phyloP scores from a whole-genome alignment of 1,284 basidiomycete genomes.

The Naganishia sp. region DNA sequence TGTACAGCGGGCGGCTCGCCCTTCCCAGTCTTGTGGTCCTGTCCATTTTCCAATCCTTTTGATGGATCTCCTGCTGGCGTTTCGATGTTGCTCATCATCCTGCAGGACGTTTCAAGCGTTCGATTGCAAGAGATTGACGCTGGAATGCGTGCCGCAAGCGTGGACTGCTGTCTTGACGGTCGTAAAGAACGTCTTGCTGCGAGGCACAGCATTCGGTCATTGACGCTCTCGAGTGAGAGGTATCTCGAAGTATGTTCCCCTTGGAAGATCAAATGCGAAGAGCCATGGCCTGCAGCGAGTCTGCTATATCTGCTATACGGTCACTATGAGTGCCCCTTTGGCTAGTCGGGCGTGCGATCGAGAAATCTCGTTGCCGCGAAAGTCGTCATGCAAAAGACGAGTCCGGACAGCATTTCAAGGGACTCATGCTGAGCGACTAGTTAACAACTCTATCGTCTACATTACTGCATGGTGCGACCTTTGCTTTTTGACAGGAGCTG shows the following conservation, averaged over 20 bases:
- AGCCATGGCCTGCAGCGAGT: too few species aligned
- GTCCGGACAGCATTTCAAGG: too few species aligned
- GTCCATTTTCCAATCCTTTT: too few species aligned
- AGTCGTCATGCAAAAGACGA: too few species aligned
- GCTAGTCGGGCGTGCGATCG: too few species aligned
- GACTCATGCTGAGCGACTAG: not conserved
- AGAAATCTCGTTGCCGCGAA: too few species aligned
- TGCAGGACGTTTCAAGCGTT: not conserved
- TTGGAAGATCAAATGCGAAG: too few species aligned
- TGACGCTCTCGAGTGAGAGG: not conserved
- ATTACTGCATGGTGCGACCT: constrained; percentile 8
- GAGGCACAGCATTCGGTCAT: constrained; percentile 25
- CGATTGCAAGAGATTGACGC: not conserved
- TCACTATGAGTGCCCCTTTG: too few species aligned
- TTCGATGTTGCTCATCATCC: not conserved
- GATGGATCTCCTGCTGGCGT: too few species aligned
- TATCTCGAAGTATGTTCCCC: not conserved
- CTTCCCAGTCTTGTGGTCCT: too few species aligned
- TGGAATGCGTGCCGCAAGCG: not conserved
- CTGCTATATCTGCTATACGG: too few species aligned
- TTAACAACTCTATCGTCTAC: not conserved
- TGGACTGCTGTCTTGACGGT: constrained; percentile 10
- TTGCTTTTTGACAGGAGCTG: constrained; percentile 7
- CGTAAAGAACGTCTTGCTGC: constrained; percentile 25
- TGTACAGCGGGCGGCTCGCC: not conserved